These are phyloP conservation scores for Tolypocladium amazonense DNA, from an alignment of 2,329 filamentous ascomycete genomes.

Conservation along the genomic window DNA sequence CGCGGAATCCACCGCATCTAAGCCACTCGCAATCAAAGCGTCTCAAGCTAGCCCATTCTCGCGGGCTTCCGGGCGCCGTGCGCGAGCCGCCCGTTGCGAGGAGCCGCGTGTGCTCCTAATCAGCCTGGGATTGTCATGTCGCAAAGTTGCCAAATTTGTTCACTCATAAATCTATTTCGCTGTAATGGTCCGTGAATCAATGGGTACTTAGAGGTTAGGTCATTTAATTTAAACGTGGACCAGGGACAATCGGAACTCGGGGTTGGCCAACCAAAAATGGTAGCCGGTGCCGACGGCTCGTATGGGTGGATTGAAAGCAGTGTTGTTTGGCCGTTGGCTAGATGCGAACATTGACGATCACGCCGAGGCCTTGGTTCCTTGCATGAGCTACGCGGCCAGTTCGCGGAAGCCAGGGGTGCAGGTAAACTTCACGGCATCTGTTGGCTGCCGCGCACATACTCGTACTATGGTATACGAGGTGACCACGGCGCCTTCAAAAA, in stretches of 20 bases:
- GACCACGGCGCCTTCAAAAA: no score
- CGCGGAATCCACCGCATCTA: neutral
- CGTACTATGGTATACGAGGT: no score
- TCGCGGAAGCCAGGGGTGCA: neutral
- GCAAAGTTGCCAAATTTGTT: neutral
- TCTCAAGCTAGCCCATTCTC: neutral
- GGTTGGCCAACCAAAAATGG: neutral
- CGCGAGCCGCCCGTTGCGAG: neutral
- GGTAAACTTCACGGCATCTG: neutral
- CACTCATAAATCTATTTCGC: neutral
- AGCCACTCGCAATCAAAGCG: constrained; percentile 1
- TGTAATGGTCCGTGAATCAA: neutral
- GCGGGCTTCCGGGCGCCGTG: neutral
- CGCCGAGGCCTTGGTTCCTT: neutral
- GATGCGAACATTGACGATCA: neutral
- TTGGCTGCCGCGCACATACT: no score
- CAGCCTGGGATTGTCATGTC: neutral
- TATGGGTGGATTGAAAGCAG: no score
- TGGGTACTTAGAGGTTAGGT: neutral
- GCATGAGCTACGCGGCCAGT: neutral
- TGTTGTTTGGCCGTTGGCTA: neutral
- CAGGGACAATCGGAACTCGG: neutral
- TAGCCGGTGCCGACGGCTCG: neutral
- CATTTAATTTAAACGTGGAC: neutral
- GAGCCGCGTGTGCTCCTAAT: neutral